These are phyloP conservation scores for Orbilia blumenaviensis DNA, from an alignment of 2,329 filamentous ascomycete species.

Conservation along the genomic window DNA sequence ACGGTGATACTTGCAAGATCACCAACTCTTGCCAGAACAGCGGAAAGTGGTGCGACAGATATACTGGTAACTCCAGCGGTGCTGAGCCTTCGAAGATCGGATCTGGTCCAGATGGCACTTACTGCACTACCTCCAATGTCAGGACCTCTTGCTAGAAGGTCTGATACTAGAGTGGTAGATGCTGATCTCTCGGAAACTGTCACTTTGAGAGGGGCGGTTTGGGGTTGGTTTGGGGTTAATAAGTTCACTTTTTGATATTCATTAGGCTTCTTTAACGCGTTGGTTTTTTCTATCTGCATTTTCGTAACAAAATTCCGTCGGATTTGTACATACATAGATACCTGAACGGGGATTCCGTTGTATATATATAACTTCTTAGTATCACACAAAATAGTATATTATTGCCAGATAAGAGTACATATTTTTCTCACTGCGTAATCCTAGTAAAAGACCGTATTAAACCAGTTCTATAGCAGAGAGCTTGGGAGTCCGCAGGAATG, in stretches of 20 bases:
- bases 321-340: slow-evolving; percentile 49
- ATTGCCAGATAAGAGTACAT: no score
- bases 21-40: slow-evolving; percentile 59
- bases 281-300: not conserved
- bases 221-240: not conserved
- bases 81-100: slow-evolving; percentile 61
- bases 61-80: slow-evolving; percentile 61
- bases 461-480: no score
- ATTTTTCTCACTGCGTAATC: no score
- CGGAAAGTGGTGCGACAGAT: slow-evolving; percentile 60
- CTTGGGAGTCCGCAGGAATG: no score
- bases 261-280: no score
- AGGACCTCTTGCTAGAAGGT: slow-evolving; percentile 51
- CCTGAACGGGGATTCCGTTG: slow-evolving; percentile 59
- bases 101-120: slow-evolving; percentile 60
- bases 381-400: not conserved
- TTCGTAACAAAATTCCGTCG: not conserved
- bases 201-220: not conserved
- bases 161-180: not conserved
- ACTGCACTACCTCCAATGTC: slow-evolving; percentile 58
- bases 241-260: not conserved
- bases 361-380: slow-evolving; percentile 52
- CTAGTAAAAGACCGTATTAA: no score
- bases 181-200: no score
- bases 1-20: slow-evolving; percentile 58